A percentile compares a stretch with the other conserved stretches of the same genome.
phyloP scores from a whole-genome alignment of 306 rosid genomes.

The Acacia crassicarpa region DNA sequence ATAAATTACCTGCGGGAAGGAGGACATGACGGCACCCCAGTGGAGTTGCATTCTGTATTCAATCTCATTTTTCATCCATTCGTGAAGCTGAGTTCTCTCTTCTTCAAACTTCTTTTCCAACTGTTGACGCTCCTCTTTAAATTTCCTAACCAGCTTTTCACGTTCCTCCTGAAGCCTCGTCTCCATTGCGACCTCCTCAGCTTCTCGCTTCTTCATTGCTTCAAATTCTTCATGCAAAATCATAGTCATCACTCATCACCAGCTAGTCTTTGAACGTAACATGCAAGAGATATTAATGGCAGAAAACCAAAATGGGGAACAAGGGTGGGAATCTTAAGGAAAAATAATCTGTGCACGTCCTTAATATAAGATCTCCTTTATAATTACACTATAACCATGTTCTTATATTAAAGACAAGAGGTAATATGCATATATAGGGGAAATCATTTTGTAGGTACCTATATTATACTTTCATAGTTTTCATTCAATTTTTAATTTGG shows the following conservation, averaged over 20 bases:
- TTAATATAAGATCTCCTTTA: no score
- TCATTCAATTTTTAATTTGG: no score
- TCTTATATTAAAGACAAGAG: no score
- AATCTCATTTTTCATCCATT: not conserved
- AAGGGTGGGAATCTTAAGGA: no score
- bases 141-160: not conserved
- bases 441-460: no score
- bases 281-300: not conserved
- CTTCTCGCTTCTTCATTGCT: not conserved
- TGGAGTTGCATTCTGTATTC: not conserved
- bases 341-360: no score
- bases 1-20: not conserved
- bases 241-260: not conserved
- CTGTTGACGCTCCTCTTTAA: not conserved
- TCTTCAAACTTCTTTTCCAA: not conserved
- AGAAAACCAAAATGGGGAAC: not conserved
- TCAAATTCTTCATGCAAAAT: not conserved
- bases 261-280: not conserved
- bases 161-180: not conserved
- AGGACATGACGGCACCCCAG: not conserved
- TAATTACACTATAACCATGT: no score
- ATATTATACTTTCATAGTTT: no score
- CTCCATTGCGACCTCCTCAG: not conserved
- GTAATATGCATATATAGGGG: no score
- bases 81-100: not conserved